phyloP scores from a whole-genome alignment of 495 filamentous ascomycete genomes.

The Neurospora pannonica region DNA sequence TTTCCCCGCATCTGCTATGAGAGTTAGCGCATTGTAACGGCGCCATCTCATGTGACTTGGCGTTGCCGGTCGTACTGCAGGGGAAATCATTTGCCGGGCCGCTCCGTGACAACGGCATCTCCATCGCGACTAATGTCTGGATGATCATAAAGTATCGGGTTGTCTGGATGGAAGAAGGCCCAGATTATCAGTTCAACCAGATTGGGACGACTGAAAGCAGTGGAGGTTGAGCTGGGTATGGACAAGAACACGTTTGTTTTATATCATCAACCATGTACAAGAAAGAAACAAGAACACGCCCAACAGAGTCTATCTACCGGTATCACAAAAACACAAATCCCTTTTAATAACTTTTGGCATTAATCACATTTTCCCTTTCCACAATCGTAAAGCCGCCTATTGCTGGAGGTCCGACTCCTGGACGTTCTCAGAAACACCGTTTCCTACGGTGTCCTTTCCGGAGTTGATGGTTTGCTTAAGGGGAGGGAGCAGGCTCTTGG shows the following conservation, averaged over 20 bases:
- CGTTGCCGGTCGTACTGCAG: background rate
- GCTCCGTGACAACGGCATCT: background rate
- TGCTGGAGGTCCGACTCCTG: background rate
- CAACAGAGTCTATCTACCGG: background rate
- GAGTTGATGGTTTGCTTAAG: slow-evolving; percentile 29
- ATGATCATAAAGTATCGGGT: background rate
- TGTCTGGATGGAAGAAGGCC: background rate
- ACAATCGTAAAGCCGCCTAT: background rate
- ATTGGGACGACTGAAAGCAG: background rate
- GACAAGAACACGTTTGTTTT: background rate
- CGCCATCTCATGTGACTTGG: background rate
- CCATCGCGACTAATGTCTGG: background rate
- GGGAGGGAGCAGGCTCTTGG: slow-evolving; percentile 43
- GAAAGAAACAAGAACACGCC: background rate
- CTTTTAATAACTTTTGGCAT: background rate
- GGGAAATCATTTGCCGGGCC: background rate
- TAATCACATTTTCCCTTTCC: background rate
- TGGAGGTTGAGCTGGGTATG: background rate
- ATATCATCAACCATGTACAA: background rate
- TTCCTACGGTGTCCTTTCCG: slow-evolving; percentile 12
- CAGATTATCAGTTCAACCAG: background rate
- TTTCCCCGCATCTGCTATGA: background rate
- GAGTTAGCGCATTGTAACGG: background rate
- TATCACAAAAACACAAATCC: background rate
- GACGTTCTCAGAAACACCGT: slow-evolving; percentile 19